phyloP scores from a whole-genome alignment of 768 basidiomycete species.

The Xerocomus brunneocitrinus region DNA sequence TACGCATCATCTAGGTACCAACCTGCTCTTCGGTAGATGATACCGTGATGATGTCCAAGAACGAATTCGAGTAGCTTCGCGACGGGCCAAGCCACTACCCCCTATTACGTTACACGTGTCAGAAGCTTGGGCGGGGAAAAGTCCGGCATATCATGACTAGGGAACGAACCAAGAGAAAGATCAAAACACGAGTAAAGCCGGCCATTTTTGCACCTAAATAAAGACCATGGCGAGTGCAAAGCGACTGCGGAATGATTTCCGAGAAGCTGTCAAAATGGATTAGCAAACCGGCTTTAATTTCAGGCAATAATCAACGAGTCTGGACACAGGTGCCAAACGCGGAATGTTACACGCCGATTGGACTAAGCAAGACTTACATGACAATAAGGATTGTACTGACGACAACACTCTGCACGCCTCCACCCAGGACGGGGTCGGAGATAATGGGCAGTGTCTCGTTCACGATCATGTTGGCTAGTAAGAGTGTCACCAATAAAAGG shows the following conservation, averaged over 20 bases:
- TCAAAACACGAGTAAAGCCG: slow-evolving; percentile 57
- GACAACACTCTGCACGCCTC: slow-evolving; percentile 72
- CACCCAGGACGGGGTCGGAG: slow-evolving; percentile 73
- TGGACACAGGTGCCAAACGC: not conserved
- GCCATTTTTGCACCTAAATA: slow-evolving; percentile 89
- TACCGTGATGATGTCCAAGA: slow-evolving; percentile 82
- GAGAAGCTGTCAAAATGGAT: slow-evolving; percentile 54
- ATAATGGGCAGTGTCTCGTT: slow-evolving; percentile 87
- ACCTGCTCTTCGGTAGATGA: slow-evolving; percentile 80
- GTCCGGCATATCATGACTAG: not conserved
- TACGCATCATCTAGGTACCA: not conserved
- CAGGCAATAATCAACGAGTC: not conserved
- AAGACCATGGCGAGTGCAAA: slow-evolving; percentile 89
- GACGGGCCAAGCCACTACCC: slow-evolving; percentile 77
- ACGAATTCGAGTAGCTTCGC: slow-evolving; percentile 76
- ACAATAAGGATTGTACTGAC: slow-evolving; percentile 83
- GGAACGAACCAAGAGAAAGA: slow-evolving; percentile 56
- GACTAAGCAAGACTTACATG: slow-evolving; percentile 52
- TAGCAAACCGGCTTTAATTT: not conserved
- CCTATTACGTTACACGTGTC: slow-evolving; percentile 35
- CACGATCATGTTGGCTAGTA: slow-evolving; percentile 88
- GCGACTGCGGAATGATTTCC: slow-evolving; percentile 88
- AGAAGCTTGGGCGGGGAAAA: not conserved
- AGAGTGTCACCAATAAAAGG: slow-evolving; percentile 74
- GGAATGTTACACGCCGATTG: not conserved